These are phyloP conservation scores for Tanozyma kutaoensis DNA, from an alignment of 805 yeast species.

Conservation along the genomic window DNA sequence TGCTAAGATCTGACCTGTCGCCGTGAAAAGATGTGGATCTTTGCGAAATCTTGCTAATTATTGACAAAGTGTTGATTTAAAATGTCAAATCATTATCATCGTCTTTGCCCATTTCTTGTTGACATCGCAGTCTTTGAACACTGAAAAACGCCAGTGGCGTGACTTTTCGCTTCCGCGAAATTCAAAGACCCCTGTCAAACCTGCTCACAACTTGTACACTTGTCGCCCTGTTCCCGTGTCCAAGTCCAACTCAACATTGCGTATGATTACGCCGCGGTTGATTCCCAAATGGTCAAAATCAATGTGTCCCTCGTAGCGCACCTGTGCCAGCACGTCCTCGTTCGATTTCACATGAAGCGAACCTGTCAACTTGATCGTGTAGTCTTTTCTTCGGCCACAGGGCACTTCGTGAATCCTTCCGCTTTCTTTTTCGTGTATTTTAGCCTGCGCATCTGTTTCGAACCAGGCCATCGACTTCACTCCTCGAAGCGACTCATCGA, in stretches of 20 bases:
- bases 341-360: constrained; percentile 8
- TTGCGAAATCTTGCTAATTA: too few species aligned
- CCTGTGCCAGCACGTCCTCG: constrained; percentile 6
- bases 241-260: constrained; percentile 11
- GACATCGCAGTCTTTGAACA: too few species aligned
- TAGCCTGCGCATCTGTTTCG: constrained; percentile 8
- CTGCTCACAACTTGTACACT: too few species aligned
- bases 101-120: too few species aligned
- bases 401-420: constrained; percentile 15
- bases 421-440: constrained; percentile 12
- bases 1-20: too few species aligned
- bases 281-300: constrained; percentile 18
- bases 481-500: constrained; percentile 8
- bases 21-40: too few species aligned
- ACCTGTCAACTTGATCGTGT: background rate
- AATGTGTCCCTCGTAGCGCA: constrained; percentile 13
- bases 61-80: too few species aligned
- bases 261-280: constrained; percentile 15
- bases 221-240: too few species aligned
- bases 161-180: too few species aligned
- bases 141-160: too few species aligned
- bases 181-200: too few species aligned
- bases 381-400: constrained; percentile 1
- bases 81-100: too few species aligned
- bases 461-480: constrained; percentile 12